phyloP scores from a whole-genome alignment of 2,329 filamentous ascomycete genomes.

The Cryphonectria nitschkei region DNA sequence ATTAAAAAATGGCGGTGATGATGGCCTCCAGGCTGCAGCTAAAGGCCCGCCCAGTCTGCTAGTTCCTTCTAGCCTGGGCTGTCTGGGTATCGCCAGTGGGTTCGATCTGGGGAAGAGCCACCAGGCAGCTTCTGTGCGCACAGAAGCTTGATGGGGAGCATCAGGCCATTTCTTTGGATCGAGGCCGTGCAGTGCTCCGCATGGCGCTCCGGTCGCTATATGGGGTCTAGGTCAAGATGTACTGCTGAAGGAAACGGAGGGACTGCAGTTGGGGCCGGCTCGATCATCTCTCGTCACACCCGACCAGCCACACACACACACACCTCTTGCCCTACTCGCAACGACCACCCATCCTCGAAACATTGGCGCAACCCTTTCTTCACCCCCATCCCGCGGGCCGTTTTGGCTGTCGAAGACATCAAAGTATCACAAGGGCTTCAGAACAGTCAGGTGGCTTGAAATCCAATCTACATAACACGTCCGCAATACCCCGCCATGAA shows the following conservation, averaged over 20 bases:
- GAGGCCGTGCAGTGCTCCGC: neutral
- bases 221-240: neutral
- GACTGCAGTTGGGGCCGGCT: too few relatives aligned
- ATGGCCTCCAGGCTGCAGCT: neutral
- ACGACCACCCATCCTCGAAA: slow-evolving; percentile 2
- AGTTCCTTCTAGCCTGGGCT: slow-evolving; percentile 8
- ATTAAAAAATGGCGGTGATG: neutral
- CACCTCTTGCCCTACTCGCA: slow-evolving; percentile 7
- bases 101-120: neutral
- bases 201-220: neutral
- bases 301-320: neutral
- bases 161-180: slow-evolving; percentile 1
- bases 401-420: slow-evolving; percentile 2
- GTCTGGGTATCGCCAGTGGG: neutral
- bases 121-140: neutral
- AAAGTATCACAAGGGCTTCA: slow-evolving; percentile 2
- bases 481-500: slow-evolving; percentile 4
- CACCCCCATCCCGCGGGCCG: neutral
- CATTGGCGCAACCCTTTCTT: neutral
- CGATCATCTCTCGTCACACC: slow-evolving; percentile 3
- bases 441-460: neutral
- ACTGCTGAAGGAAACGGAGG: neutral
- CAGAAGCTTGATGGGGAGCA: neutral
- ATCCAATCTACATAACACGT: slow-evolving; percentile 10
- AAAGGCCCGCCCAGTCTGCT: neutral